Evolutionary conservation across 2,329 filamentous ascomycete genomes (phyloP).

Genomic region (Byssothecium circinans): DNA sequence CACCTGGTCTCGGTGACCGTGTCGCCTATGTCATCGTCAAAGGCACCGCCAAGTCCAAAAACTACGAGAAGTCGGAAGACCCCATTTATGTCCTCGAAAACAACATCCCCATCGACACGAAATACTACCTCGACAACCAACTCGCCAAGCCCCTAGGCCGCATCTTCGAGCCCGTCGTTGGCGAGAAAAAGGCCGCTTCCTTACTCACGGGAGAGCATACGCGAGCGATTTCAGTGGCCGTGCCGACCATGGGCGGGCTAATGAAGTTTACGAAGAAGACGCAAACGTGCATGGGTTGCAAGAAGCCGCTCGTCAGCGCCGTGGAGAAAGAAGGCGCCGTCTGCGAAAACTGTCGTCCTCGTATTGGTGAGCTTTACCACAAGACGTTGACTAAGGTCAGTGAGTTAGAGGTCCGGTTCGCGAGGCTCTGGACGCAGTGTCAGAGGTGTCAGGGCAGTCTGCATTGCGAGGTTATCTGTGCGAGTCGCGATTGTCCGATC

Average conservation of each 20-base stretch:
- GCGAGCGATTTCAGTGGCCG: conserved; percentile 88
- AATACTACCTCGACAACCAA: conserved; percentile 98
- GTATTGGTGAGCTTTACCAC: conserved; percentile 90
- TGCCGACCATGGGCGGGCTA: conserved; percentile 84
- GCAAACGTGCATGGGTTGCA: conserved; percentile 97
- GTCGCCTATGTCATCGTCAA: conserved; percentile 98
- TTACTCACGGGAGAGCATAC: conserved; percentile 93
- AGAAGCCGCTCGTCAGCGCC: conserved; percentile 84
- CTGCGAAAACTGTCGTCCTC: conserved; percentile 79
- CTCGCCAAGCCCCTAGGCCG: conserved; percentile 89
- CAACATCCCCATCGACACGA: conserved; percentile 96
- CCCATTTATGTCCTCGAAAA: conserved; percentile 96
- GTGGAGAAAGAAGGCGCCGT: conserved; percentile 83
- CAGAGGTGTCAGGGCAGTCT: conserved; percentile 97
- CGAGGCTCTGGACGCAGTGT: conserved; percentile 95
- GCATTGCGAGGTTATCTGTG: conserved; percentile 98
- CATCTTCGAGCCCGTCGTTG: conserved; percentile 97
- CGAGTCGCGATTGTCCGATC: conserved; percentile 93
- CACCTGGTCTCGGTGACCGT: conserved; percentile 88
- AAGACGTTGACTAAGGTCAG: conserved; percentile 85
- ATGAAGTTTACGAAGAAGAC: conserved; percentile 99
- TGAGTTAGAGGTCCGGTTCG: conserved; percentile 90
- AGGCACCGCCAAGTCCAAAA: conserved; percentile 83
- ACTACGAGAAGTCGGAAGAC: conserved; percentile 96
- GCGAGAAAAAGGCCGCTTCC: conserved; percentile 84